Percentiles rank a stretch among this genome's conserved stretches.
Conservation (phyloP, 2,329 filamentous ascomycete genomes). For the Trichoderma simmonsii region DNA sequence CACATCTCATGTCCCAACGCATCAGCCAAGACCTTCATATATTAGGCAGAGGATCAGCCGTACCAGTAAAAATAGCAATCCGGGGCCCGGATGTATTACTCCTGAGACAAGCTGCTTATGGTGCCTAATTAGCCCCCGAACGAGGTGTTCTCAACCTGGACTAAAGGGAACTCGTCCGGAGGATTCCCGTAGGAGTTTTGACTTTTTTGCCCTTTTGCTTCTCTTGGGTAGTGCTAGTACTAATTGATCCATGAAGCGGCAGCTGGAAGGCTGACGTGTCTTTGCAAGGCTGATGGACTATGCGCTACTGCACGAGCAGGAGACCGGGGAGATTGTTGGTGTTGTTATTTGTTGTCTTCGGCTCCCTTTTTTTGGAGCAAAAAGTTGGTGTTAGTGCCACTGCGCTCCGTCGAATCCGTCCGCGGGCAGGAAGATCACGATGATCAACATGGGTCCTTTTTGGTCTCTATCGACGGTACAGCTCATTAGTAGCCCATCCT, state of each 20-base stretch:
- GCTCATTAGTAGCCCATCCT: neutral
- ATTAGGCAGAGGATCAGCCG: neutral
- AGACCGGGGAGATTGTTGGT: neutral
- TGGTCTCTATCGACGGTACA: neutral
- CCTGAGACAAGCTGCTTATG: neutral
- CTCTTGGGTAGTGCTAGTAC: neutral
- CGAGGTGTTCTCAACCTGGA: neutral
- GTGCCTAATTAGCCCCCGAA: neutral
- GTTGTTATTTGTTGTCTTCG: neutral
- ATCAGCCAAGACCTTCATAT: neutral
- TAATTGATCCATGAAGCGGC: neutral
- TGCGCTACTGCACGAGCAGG: slow-evolving; percentile 6
- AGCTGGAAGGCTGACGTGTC: slow-evolving; percentile 12
- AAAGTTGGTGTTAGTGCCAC: neutral
- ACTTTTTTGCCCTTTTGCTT: neutral
- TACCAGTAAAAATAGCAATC: neutral
- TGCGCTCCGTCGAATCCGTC: slow-evolving; percentile 1
- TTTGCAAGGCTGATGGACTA: slow-evolving; percentile 10
- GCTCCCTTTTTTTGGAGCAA: neutral
- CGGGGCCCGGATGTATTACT: neutral
- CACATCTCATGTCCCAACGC: neutral
- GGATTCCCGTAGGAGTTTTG: neutral
- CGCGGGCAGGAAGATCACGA: neutral
- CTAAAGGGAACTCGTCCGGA: neutral
- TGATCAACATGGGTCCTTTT: neutral